Evolutionary conservation across 495 filamentous ascomycete genomes (phyloP), one percentile per base, ranked within the genome.

Genomic region (Tuber aestivum): DNA sequence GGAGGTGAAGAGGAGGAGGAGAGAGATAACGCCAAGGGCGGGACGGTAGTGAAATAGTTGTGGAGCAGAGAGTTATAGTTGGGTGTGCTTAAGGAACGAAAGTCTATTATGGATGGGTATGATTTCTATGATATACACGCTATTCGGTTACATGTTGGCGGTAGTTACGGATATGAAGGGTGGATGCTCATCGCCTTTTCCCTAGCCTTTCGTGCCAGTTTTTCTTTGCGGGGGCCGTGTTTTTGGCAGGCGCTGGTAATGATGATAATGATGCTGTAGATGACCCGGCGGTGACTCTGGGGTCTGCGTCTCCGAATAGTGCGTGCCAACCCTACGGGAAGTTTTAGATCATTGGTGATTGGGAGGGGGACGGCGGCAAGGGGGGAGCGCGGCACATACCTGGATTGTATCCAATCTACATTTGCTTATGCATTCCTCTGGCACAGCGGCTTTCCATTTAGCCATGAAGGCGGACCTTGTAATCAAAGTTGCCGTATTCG

Each of bases 1-100:
- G 86, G 86, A 35, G 88, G 89, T 76, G 94, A 94, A 82, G 95
- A 96, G 77, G 93, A 93, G 76, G 92, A 92, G 77, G 96, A 95
- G 80, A 94, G 91, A 50, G 93, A 95, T 84, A 93, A 96, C 80
- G 89, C 90, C 1, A 86, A 88, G 10, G 90, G 90, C 85, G 87
- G 84, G 85, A 85, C 35, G 27, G 27, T 27, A 14, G 27, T 35
- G 27, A 35, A 65, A 32, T 65, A 65, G 6, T 32, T 65, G 56
- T 65, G 56, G 56, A 65, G 50, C 27, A 27, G 27, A 12, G 56
- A 14, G 14, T 12, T 56, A 65, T 35, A 14, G 12, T 65, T 3
- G 1, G 56, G 56, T 65, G 27, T 16, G 27, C 14, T 65, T 35
- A 12, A 12, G 56, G 16, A 65, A 32, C 16, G 32, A 35, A 18